A percentile compares a stretch with the other conserved stretches of the same genome.
These are phyloP conservation scores for Quercus tomentella DNA, from an alignment of 331 rosid species.

Conservation along the genomic window DNA sequence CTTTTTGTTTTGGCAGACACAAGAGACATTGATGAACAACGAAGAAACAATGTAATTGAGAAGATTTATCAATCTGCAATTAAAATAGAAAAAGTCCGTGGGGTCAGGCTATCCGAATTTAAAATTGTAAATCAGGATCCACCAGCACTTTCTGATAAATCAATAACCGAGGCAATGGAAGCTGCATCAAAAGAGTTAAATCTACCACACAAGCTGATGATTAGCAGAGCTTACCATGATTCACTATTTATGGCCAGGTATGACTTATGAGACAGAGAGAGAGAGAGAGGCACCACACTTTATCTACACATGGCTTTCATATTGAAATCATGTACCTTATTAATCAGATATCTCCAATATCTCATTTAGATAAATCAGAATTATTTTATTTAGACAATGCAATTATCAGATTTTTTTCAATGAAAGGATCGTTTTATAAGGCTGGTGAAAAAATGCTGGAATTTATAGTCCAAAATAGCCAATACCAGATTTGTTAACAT, in stretches of 20 bases:
- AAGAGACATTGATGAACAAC: constrained; percentile 82
- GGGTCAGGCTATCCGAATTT: constrained; percentile 72
- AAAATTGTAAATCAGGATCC: constrained; percentile 87
- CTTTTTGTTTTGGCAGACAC: constrained; percentile 39
- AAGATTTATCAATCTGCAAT: constrained; percentile 70
- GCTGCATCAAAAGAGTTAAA: constrained; percentile 69
- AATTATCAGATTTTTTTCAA: background rate
- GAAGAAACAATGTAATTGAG: constrained; percentile 77
- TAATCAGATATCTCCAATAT: background rate
- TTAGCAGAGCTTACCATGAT: constrained; percentile 96
- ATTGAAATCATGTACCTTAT: background rate
- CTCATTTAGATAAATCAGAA: background rate
- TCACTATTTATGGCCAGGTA: constrained; percentile 95
- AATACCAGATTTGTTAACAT: background rate
- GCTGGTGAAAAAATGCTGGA: background rate
- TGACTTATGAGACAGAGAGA: background rate
- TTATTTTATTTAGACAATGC: background rate
- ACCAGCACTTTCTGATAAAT: constrained; percentile 72
- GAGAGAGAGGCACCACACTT: background rate
- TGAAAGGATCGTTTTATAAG: background rate
- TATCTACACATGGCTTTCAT: background rate
- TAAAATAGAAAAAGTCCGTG: constrained; percentile 54
- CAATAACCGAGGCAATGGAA: constrained; percentile 66
- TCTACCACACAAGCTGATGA: constrained; percentile 81
- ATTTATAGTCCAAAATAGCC: background rate